These are phyloP conservation scores for Wickerhamomyces sp. DNA, from an alignment of 1,139 yeast species.

Conservation along the genomic window DNA sequence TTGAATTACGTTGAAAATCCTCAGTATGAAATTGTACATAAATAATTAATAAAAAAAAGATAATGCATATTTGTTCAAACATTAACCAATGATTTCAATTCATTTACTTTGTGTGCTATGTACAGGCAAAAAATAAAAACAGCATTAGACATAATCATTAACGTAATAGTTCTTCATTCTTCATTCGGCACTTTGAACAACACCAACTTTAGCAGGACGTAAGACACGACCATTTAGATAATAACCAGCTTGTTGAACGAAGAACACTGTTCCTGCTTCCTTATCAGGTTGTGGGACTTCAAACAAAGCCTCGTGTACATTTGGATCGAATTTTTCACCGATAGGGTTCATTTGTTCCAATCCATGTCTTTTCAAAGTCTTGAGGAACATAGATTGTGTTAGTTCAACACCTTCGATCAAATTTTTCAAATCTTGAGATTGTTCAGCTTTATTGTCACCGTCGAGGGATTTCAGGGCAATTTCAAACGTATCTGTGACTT, in stretches of 20 bases:
- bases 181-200: conserved; percentile 50
- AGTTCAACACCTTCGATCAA: conserved; percentile 78
- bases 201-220: conserved; percentile 91
- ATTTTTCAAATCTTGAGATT: conserved; percentile 52
- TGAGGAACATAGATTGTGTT: conserved; percentile 76
- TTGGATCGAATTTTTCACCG: conserved; percentile 80
- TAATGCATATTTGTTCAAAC: too few species aligned
- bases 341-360: conserved; percentile 68
- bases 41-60: not conserved
- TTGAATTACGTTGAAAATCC: conserved; percentile 45
- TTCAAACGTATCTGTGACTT: conserved; percentile 78
- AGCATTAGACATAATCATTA: too few species aligned
- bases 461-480: conserved; percentile 76
- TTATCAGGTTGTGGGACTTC: conserved; percentile 80
- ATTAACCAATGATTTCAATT: too few species aligned
- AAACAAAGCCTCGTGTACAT: conserved; percentile 81
- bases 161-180: not conserved
- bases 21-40: too few species aligned
- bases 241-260: conserved; percentile 83
- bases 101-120: too few species aligned
- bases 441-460: conserved; percentile 19
- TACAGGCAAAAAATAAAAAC: too few species aligned
- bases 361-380: conserved; percentile 73
- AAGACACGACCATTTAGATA: conserved; percentile 75
- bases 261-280: conserved; percentile 84